These are phyloP conservation scores for Aspergillus uvarum DNA, from an alignment of 2,329 filamentous ascomycete species.

Conservation along the genomic window DNA sequence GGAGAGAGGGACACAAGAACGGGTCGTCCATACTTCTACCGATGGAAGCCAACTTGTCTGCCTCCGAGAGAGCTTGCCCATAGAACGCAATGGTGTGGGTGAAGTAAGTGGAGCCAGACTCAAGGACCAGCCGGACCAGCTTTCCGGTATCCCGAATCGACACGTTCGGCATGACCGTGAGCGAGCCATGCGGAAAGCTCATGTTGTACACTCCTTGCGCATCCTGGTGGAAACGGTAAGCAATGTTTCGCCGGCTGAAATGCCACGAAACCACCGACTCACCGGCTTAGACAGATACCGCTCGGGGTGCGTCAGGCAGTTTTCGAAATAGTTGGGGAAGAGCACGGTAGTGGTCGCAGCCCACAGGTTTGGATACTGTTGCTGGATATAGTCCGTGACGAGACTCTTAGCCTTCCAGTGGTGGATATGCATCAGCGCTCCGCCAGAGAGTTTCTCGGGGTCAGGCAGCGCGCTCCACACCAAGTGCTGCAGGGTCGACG, in stretches of 20 bases:
- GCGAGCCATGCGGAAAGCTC: slow-evolving; percentile 8
- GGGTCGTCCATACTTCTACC: not conserved
- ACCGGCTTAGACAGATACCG: slow-evolving; percentile 10
- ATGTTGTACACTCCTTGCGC: slow-evolving; percentile 2
- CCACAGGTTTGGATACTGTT: slow-evolving; percentile 6
- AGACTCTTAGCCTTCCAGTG: slow-evolving; percentile 15
- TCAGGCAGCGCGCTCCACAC: slow-evolving; percentile 15
- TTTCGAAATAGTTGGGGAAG: slow-evolving; percentile 16
- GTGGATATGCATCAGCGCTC: slow-evolving; percentile 7
- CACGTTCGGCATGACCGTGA: slow-evolving; percentile 11
- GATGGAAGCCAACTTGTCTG: slow-evolving; percentile 12
- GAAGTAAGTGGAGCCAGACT: slow-evolving; percentile 8
- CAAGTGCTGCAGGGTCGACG: slow-evolving; percentile 8
- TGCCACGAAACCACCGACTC: not conserved
- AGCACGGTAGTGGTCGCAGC: slow-evolving; percentile 12
- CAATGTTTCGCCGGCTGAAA: not conserved
- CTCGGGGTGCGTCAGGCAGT: slow-evolving; percentile 9
- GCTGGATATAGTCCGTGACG: slow-evolving; percentile 13
- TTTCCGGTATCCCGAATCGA: slow-evolving; percentile 11
- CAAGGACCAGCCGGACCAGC: slow-evolving; percentile 6
- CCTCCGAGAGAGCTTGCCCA: slow-evolving; percentile 9
- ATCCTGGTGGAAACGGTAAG: not conserved
- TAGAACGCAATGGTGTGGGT: slow-evolving; percentile 13
- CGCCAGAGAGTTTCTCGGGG: slow-evolving; percentile 6
- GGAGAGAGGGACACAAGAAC: too few relatives aligned